Base-by-base conservation (phyloP, 441 rosid species). In the Lepidium campestre region DNA sequence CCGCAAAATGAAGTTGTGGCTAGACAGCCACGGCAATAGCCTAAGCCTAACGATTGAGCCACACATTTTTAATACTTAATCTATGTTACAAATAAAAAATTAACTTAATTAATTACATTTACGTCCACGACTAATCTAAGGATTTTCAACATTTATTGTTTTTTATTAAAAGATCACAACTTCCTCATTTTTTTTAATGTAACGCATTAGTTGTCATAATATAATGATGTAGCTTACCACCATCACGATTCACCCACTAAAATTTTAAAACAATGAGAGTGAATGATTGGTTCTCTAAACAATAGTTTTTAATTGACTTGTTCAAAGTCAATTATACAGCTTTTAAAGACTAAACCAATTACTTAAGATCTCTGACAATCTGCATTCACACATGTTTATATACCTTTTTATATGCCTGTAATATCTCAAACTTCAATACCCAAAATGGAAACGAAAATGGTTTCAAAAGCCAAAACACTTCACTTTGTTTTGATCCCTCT, bases 401-500 rank as follows among this genome's bases (percentile, higher is more conserved):
- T 53, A 53, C 1, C 14, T 41, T 15, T 48, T 44, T 48, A 18
- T 62, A 35, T 44, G 62, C 11, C 4, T 60, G 25, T 14, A 15
- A 14, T 27, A 14, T 45, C 7, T 61, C 34, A 40, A 36, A 19
- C 10, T 48, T 52, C 36, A 52, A 25, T 42, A 22, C 57, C 61
- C 27, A 42, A 32, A 44, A 45, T 34, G 50, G 11, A 45, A 32
- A 19, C 75, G 10, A 50, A 29, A 9, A 77, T 77, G 75, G 72
- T 63, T 37, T 65, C 82, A 18, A 42, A 56, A 36, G 3, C 70
- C 14, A 66, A 35, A 58, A 66, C 53, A 55, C 81, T 76, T 56
- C 87, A 83, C 68, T 79, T 83, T 58, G 65, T 79, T 10, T 58
- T 83, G 61, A 65, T 80, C 62, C 91, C 91, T n/a, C 79, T 78